Evolutionary conservation across 2,329 filamentous ascomycete species (phyloP), one percentile per base, ranked within the genome.

Genomic region (Curvularia lunata): DNA sequence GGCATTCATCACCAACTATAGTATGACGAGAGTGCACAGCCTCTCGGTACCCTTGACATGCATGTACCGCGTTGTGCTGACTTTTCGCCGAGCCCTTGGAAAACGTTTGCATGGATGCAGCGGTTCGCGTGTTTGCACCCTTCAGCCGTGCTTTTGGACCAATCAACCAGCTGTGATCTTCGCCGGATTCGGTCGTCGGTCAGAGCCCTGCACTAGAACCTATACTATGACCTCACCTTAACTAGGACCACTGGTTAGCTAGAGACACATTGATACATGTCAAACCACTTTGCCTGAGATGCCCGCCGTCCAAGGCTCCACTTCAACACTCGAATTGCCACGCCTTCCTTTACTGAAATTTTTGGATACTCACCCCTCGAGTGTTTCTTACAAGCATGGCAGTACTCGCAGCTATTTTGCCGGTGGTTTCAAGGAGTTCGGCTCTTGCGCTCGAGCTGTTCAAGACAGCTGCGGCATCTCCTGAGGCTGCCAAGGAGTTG

Each of bases 371-470:
- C 27, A 25, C 27, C 32, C 21, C 16, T 34, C 30, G 16, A 37
- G 23, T 25, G 27, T 40, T 25, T 16, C 19, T 13, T 27, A 41
- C 48, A 23, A 50, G 58, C 52, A 77, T 77, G 75, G 70, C 74
- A 52, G 70, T 72, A 55, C 61, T 76, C 27, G 71, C 72, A 30
- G 66, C 72, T 25, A 75, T 78, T 46, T 61, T 78, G 52, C 68
- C 72, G 19, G 58, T 76, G 19, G 71, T 73, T 32, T 70, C 71
- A 27, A 67, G 68, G 52, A 71, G 70, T 53, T 75, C 75, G 4
- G 62, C 58, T 25, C 67, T 78, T 25, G 68, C 75, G 13, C 63
- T 77, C 13, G 60, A 69, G 42, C 54, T 78, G 28, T 78, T 77
- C 58, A 66, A 66, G 43, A 57, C 73, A 34, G 71, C 69, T 57